phyloP scores from a whole-genome alignment of 306 rosid genomes.

The Vigna hirtella region DNA sequence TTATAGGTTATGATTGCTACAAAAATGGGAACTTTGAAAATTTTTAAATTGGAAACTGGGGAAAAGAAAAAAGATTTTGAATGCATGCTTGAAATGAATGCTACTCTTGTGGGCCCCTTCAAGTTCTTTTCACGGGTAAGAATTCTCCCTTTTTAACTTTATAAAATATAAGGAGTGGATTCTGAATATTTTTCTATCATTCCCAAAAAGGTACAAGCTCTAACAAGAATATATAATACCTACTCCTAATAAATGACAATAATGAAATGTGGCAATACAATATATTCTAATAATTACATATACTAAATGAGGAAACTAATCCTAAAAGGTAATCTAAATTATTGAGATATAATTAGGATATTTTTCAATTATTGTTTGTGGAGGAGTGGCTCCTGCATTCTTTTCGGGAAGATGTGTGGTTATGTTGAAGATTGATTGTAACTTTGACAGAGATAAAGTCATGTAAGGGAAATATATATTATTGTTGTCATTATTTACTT shows the following conservation, averaged over 20 bases:
- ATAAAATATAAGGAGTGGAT: background rate
- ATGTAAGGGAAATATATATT: too few species aligned
- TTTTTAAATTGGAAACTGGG: constrained; percentile 11
- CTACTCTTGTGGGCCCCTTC: constrained; percentile 10
- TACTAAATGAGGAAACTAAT: background rate
- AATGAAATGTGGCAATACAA: background rate
- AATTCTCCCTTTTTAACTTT: background rate
- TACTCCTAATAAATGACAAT: background rate
- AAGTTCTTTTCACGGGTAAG: background rate
- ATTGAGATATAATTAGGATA: background rate
- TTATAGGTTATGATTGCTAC: constrained; percentile 25
- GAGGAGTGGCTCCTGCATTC: constrained; percentile 16
- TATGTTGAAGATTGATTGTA: background rate
- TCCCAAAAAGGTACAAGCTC: background rate
- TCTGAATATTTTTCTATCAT: background rate
- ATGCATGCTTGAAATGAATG: constrained; percentile 17
- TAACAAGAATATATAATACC: background rate
- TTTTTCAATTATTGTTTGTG: constrained; percentile 1
- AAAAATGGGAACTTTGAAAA: background rate
- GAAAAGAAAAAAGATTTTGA: constrained; percentile 12
- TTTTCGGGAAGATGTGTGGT: constrained; percentile 3
- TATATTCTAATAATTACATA: background rate
- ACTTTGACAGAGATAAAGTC: too few species aligned
- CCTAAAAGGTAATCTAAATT: background rate
- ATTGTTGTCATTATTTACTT: too few species aligned